These are phyloP conservation scores for Condylostoma magnum DNA, from an alignment of 169 alveolate species.

Conservation along the genomic window DNA sequence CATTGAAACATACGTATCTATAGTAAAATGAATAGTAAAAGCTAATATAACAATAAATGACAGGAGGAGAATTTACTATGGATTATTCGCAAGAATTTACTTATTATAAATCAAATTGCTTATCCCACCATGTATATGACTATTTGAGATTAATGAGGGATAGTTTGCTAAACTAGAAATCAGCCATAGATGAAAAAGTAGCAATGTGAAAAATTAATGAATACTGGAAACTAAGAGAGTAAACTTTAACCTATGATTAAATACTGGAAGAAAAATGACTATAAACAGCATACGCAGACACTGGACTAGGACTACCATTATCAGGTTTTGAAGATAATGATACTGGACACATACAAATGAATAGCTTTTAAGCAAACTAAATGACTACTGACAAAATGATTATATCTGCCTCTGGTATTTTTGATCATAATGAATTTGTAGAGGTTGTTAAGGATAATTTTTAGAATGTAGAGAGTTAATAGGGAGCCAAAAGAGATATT, in stretches of 20 bases:
- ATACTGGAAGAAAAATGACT: not conserved
- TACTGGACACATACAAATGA: slow-evolving; percentile 5
- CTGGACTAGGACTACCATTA: slow-evolving; percentile 32
- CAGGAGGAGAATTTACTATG: slow-evolving; percentile 33
- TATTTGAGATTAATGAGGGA: not conserved
- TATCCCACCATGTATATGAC: slow-evolving; percentile 30
- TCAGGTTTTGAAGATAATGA: slow-evolving; percentile 9
- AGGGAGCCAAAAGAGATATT: not conserved
- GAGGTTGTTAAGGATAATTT: slow-evolving; percentile 5
- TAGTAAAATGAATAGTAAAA: slow-evolving; percentile 57
- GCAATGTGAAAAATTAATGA: slow-evolving; percentile 18
- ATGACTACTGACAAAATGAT: slow-evolving; percentile 32
- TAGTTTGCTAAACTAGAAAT: slow-evolving; percentile 29
- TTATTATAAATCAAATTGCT: slow-evolving; percentile 18
- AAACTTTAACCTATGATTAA: not conserved
- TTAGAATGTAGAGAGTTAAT: not conserved
- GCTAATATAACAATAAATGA: not conserved
- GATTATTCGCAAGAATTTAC: slow-evolving; percentile 28
- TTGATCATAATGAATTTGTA: slow-evolving; percentile 34
- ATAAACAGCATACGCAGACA: slow-evolving; percentile 20
- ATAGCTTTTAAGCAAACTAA: slow-evolving; percentile 10
- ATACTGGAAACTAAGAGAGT: not conserved
- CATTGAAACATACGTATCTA: slow-evolving; percentile 60
- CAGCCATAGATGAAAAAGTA: slow-evolving; percentile 6
- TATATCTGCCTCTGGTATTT: slow-evolving; percentile 36